Percentiles rank a stretch among this genome's conserved stretches.
These are phyloP conservation scores for Arthroderma uncinatum DNA, from an alignment of 2,329 filamentous ascomycete genomes.

Conservation along the genomic window DNA sequence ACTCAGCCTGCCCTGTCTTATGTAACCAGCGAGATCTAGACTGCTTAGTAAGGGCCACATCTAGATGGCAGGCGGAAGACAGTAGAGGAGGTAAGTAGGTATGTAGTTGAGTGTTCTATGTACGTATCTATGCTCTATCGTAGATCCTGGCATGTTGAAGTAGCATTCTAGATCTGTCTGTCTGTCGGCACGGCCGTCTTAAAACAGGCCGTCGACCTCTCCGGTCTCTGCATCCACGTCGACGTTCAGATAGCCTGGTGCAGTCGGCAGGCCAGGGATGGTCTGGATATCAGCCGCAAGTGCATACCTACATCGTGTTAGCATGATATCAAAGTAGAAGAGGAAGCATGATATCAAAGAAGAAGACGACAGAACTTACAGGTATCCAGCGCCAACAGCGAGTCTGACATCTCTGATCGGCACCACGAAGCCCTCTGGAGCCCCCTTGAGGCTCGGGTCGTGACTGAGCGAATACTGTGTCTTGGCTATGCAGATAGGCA, in stretches of 20 bases:
- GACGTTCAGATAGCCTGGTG: constrained; percentile 89
- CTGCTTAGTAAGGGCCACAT: neutral
- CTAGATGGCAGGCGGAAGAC: neutral
- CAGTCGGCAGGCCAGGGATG: constrained; percentile 88
- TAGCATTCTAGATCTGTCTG: neutral
- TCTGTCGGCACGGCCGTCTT: constrained; percentile 29
- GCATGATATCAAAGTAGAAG: constrained; percentile 6
- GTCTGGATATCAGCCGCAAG: constrained; percentile 96
- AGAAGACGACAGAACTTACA: constrained; percentile 45
- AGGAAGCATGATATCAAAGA: neutral
- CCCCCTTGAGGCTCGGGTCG: constrained; percentile 86
- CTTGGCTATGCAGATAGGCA: constrained; percentile 96
- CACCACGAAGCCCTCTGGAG: constrained; percentile 84
- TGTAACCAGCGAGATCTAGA: neutral
- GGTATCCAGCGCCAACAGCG: constrained; percentile 85
- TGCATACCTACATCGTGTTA: constrained; percentile 54
- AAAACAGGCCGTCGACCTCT: constrained; percentile 83
- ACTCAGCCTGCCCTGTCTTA: neutral
- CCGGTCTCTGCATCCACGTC: constrained; percentile 73
- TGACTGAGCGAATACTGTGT: constrained; percentile 95
- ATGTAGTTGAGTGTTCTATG: no score
- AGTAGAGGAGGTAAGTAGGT: no score
- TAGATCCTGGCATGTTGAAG: neutral
- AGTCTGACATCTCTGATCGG: constrained; percentile 89
- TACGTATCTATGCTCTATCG: neutral